Percentiles rank a stretch among this genome's conserved stretches.
These are phyloP conservation scores for Lactarius tabidus DNA, from an alignment of 768 basidiomycete genomes.

Conservation along the genomic window DNA sequence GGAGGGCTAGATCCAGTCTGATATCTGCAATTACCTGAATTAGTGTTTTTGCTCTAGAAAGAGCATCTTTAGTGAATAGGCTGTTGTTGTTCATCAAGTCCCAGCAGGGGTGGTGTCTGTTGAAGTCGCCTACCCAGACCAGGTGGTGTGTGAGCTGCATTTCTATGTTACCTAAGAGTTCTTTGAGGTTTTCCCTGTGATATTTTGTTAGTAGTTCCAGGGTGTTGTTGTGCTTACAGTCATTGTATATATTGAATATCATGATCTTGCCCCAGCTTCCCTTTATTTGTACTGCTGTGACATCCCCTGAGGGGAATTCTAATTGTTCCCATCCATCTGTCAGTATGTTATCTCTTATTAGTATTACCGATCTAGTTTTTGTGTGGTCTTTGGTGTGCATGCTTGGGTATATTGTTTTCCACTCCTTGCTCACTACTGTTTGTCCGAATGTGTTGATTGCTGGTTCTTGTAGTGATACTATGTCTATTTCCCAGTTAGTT, in stretches of 20 bases:
- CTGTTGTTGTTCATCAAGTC: not conserved
- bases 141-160: not conserved
- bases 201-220: not conserved
- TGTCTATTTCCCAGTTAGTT: fast-evolving
- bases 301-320: not conserved
- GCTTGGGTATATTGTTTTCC: not conserved
- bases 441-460: not conserved
- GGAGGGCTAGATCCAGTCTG: not conserved
- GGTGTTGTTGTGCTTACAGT: no score
- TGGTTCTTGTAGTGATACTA: not conserved
- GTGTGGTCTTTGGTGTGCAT: not conserved
- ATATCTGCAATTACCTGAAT: not conserved
- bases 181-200: not conserved
- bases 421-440: not conserved
- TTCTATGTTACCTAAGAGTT: no score
- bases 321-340: not conserved
- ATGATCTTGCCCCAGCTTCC: not conserved
- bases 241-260: no score
- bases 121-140: not conserved
- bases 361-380: not conserved
- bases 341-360: not conserved
- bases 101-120: not conserved
- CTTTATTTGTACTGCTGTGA: not conserved
- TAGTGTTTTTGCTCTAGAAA: not conserved
- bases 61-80: not conserved